These are phyloP conservation scores for Pseudogymnoascus sp. DNA, from an alignment of 2,329 filamentous ascomycete species.

Conservation along the genomic window DNA sequence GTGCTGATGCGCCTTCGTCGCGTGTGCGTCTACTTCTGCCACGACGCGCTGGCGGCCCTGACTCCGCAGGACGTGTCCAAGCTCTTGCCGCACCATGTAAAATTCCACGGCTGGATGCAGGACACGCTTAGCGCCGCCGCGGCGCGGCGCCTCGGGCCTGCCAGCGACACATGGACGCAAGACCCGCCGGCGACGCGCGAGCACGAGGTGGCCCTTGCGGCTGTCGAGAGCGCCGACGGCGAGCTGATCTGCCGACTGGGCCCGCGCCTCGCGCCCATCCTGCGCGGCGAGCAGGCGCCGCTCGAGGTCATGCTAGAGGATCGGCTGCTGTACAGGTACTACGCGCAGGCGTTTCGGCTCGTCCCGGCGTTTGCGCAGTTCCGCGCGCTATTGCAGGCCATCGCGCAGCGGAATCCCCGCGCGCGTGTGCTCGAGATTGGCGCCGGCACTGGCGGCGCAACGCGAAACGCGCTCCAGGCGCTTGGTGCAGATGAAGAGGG, in stretches of 20 bases:
- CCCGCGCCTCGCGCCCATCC: background rate
- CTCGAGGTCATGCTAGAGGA: background rate
- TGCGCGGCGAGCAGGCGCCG: background rate
- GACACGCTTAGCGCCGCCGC: too few species aligned
- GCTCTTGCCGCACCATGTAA: too few species aligned
- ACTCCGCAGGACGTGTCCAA: too few species aligned
- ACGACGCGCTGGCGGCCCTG: background rate
- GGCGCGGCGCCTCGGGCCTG: background rate
- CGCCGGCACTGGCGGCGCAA: conserved; percentile 34
- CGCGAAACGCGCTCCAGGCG: conserved; percentile 11
- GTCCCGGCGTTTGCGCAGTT: too few species aligned
- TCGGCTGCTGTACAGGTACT: background rate
- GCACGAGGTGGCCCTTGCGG: too few species aligned
- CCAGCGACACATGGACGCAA: background rate
- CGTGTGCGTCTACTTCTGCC: background rate
- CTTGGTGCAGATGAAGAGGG: background rate
- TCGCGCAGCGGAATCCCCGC: conserved; percentile 26
- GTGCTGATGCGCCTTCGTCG: background rate
- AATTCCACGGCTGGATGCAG: background rate
- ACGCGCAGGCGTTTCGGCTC: too few species aligned
- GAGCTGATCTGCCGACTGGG: background rate
- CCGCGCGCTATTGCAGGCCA: background rate
- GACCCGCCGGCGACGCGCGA: too few species aligned
- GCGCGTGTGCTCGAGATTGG: conserved; percentile 33
- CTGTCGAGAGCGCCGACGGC: too few species aligned